Evolutionary conservation across 805 yeast genomes (phyloP), one percentile per base, ranked within the genome.

Genomic region (Maudiozyma bulderi): DNA sequence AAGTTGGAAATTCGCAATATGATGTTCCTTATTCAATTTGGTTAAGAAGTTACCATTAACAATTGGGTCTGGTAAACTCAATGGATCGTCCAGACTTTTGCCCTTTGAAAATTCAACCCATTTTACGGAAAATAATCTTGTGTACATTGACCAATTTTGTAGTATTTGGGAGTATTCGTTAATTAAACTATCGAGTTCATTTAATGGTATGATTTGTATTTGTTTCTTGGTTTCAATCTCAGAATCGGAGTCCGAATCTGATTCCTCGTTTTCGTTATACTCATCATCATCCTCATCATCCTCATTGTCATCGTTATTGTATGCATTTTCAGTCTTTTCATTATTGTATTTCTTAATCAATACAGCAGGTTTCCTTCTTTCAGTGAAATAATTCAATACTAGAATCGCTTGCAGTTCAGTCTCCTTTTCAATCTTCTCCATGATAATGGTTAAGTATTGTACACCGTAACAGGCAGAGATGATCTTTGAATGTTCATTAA

Each of bases 391-490:
- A 31, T 52, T 44, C 48, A 86, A 73, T 4, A 93, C 85, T 42
- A 93, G 71, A 0, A 95, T 95, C 29, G 91, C 83, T 61, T 93
- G 99, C n/a, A 90, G 73, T 61, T 93, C 99, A 32, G 93, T 82
- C 61, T 93, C 99, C 45, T 77, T 72, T 66, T 91, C 95, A 33
- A 93, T 82, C 45, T 78, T 77, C 15, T 76, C 78, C 56, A 90
- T 74, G 8, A 91, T 89, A 34, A 74, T 74, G 3, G 75, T 68
- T 73, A 90, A 81, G 13, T 82, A 81, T 8, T 68, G 53, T 4
- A 55, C 52, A 15, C 91, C 95, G 60, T 93, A 93, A 60, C 82
- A 84, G 45, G 73, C 74, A 40, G 75, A 77, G 30, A 93, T 88
- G 39, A 93, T 76, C 9, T 82, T 83, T 0, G 93, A 79, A 62